Evolutionary conservation across 1,139 yeast genomes (phyloP), one percentile per base, ranked within the genome.

Genomic region (Pneumocystis oryctolagi): DNA sequence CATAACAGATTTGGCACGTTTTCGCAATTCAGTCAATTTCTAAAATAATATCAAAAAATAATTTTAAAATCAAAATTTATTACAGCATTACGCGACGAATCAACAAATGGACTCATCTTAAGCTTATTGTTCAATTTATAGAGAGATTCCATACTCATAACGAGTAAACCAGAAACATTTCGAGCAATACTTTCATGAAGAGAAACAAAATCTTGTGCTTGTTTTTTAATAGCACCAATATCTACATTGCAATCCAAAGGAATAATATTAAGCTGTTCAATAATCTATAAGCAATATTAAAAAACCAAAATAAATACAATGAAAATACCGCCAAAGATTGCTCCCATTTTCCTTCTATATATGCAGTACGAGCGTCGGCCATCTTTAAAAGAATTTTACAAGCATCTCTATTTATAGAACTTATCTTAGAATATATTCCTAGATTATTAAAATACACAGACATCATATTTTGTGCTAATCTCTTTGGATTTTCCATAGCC

Each of bases 1-100:
- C 89, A 90, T 89, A 73, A 95, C 86, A 72, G 89, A 89, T 72
- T 84, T 85, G 3, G 96, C 90, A 66, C 87, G 80, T 61, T 77
- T 78, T 69, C 82, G 83, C 72, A 89, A 77, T 35, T 80, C 80
- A 59, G 78, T 77, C 60, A 82, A 80, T 62, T 68, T 67, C 62
- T 66, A 57, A n/a, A 40, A 60, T 32, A 32, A 28, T 34, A 20
- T 31, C 47, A 58, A 28, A 30, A 25, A 25, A 8, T 28, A 32
- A 9, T 61, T 25, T 25, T n/a, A 57, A 20, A 6, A 25, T 9
- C 16, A 47, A 47, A 20, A 25, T 47, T 47, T 47, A 47, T 47
- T 47, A 47, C 55, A 47, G 55, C 31, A 47, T 47, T 47, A 25
- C 55, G 55, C 3, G 55, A 47, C 25, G 55, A 25, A 20, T 79